phyloP scores from a whole-genome alignment of 768 basidiomycete species.

The Auriscalpium vulgare region DNA sequence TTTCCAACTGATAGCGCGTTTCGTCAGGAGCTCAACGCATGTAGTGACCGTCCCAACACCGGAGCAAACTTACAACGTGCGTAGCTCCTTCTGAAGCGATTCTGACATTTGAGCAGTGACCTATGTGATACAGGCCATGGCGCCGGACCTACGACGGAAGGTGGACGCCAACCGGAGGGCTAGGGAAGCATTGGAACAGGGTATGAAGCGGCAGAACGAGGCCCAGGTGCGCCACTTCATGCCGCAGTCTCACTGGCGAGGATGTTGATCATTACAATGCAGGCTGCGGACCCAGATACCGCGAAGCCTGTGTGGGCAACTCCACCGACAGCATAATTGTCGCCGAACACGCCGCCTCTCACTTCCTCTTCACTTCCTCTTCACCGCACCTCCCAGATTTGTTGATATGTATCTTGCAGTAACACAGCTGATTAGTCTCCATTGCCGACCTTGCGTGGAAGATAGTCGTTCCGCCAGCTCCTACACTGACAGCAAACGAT shows the following conservation, averaged over 20 bases:
- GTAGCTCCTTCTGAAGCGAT: slow-evolving; percentile 4
- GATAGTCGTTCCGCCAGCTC: no score
- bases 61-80: slow-evolving; percentile 28
- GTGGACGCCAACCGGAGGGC: slow-evolving; percentile 30
- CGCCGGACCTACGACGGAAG: slow-evolving; percentile 28
- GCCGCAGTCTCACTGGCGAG: background rate
- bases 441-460: no score
- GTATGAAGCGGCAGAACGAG: slow-evolving; percentile 20
- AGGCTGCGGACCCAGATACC: slow-evolving; percentile 27
- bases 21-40: background rate
- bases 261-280: background rate
- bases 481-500: background rate
- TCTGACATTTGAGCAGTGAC: background rate
- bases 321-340: background rate
- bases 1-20: background rate
- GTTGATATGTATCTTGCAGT: background rate
- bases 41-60: slow-evolving; percentile 25
- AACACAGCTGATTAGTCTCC: background rate
- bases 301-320: slow-evolving; percentile 31
- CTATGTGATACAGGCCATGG: slow-evolving; percentile 21
- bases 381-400: no score
- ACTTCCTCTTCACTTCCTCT: no score
- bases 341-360: no score
- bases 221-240: slow-evolving; percentile 20
- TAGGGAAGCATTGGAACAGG: slow-evolving; percentile 25